Evolutionary conservation across 345 rosid species (phyloP).

Genomic region (Raphanus raphanistrum): DNA sequence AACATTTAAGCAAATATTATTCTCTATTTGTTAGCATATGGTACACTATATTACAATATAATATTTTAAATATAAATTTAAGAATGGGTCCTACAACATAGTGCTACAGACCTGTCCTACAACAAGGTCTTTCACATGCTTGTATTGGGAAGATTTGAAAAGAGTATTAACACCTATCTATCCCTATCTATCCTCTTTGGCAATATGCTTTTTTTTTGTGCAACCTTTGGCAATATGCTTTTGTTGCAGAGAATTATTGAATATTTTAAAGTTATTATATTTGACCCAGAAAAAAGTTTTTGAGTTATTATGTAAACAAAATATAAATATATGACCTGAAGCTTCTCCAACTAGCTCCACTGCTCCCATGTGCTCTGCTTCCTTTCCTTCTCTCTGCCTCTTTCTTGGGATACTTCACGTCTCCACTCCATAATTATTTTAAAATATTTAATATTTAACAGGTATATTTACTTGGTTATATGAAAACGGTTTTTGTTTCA

Average conservation of each 20-base stretch:
- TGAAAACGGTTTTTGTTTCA: neutral
- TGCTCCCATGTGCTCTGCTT: slow-evolving; percentile 80
- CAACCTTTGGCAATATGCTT: slow-evolving; percentile 39
- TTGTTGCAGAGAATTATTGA: slow-evolving; percentile 36
- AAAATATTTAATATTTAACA: neutral
- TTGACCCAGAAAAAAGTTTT: neutral
- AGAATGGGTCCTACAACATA: slow-evolving; percentile 45
- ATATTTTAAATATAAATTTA: neutral
- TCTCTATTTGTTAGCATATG: slow-evolving; percentile 18
- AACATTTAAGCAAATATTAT: slow-evolving; percentile 1
- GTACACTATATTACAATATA: neutral
- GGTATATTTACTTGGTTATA: neutral
- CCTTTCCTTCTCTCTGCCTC: slow-evolving; percentile 37
- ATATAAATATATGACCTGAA: slow-evolving; percentile 50
- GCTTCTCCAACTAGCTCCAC: slow-evolving; percentile 75
- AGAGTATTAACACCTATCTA: slow-evolving; percentile 29
- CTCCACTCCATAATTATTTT: slow-evolving; percentile 24
- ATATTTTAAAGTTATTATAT: neutral
- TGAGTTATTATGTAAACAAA: neutral
- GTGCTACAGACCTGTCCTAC: slow-evolving; percentile 54
- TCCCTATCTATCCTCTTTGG: slow-evolving; percentile 35
- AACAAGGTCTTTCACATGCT: slow-evolving; percentile 68
- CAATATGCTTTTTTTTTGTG: slow-evolving; percentile 31
- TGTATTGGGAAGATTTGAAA: slow-evolving; percentile 41
- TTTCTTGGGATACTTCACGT: slow-evolving; percentile 37